Evolutionary conservation across 75 land plant species (phyloP), one percentile per base, ranked within the genome.

Genomic region (Selaginella moellendorffii): DNA sequence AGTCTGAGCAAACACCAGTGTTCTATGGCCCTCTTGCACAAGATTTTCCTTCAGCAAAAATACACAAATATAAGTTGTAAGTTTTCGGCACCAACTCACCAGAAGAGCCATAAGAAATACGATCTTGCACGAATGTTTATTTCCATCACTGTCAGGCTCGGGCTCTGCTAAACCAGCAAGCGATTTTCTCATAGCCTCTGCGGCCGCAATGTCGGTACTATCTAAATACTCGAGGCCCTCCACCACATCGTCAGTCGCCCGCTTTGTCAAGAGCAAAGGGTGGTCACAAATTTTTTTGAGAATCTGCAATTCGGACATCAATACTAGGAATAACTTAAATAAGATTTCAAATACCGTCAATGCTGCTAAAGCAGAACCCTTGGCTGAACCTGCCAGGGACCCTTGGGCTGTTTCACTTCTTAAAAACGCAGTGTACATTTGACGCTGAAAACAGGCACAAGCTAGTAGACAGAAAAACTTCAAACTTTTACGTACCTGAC

Each of bases 241-340:
- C 1, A 85, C 72, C 29, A 95, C 78, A 61, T 81, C 92, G 68
- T 84, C 87, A 61, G 97, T 85, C 53, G 92, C 99, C 68, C 82
- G 80, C 67, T 85, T 77, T 62, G 99, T 95, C 68, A 95, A 75
- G 20, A 95, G 82, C 26, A 72, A 69, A 31, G 99, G 99, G 71
- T 95, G 99, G 66, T 95, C 99, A 77, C 99, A 95, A 63, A 95
- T 95, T 64, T 95, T 95, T 68, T 95, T 95, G 74, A 95, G 66
- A 5, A 95, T 82, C 99, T 95, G 81, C 27, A 28, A 2, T 29
- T 23, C 14, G 10, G 14, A 36, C 10, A 36, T 36, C 14, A 36
- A 36, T 14, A 14, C 46, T 36, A 36, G 5, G 46, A 5, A 36
- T 14, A 36, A 36, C 46, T 5, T 14, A 36, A 5, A 36, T 14